Conservation (phyloP, 2,329 filamentous ascomycete genomes). For the Cladobotryum mycophilum region DNA sequence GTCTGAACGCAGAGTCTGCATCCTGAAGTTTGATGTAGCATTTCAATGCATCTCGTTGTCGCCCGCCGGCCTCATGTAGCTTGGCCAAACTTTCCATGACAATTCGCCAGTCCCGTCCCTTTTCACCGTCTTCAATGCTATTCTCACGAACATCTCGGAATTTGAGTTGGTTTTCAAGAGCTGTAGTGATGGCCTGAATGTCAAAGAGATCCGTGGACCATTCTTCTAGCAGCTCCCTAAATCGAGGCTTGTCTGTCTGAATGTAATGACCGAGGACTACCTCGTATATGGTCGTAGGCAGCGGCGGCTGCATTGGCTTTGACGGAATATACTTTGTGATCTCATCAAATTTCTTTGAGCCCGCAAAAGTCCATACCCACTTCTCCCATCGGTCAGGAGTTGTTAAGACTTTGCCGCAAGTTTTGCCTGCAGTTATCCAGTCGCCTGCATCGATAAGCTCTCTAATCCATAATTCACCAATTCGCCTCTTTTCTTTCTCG, state of each 20-base stretch:
- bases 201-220: constrained; percentile 87
- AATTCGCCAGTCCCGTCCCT: constrained; percentile 77
- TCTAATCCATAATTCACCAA: constrained; percentile 90
- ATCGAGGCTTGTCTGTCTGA: constrained; percentile 64
- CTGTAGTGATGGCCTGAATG: constrained; percentile 65
- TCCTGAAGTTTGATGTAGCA: constrained; percentile 90
- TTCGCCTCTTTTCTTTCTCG: constrained; percentile 80
- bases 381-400: constrained; percentile 84
- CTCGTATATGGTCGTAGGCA: constrained; percentile 81
- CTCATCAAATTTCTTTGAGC: constrained; percentile 79
- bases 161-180: constrained; percentile 75
- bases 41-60: constrained; percentile 75
- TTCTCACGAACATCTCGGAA: constrained; percentile 70
- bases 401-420: constrained; percentile 76
- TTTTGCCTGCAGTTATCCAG: constrained; percentile 71
- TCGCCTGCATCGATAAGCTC: constrained; percentile 69
- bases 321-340: constrained; percentile 80
- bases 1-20: constrained; percentile 76
- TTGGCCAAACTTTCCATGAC: constrained; percentile 82
- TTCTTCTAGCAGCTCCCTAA: constrained; percentile 70
- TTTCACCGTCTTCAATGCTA: constrained; percentile 65
- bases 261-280: constrained; percentile 86
- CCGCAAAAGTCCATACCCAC: constrained; percentile 89
- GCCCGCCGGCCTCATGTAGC: constrained; percentile 74
- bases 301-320: constrained; percentile 67